Percentiles rank a stretch among this genome's conserved stretches.
These are phyloP conservation scores for Salinomyces thailandicus DNA, from an alignment of 2,329 filamentous ascomycete genomes.

Conservation along the genomic window DNA sequence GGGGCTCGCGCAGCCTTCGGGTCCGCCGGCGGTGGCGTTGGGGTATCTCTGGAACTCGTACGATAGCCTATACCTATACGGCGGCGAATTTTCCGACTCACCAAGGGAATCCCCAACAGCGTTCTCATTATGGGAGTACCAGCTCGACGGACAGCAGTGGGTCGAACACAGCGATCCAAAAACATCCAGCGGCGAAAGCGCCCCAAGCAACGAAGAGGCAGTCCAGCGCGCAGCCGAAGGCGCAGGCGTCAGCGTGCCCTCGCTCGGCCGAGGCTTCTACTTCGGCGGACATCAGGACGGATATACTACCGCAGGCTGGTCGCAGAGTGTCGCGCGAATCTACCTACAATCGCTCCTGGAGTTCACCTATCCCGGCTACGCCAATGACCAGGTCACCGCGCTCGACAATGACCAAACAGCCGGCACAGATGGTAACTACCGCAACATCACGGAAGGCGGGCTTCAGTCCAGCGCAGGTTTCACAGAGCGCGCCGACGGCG, in stretches of 20 bases:
- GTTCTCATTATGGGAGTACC: constrained; percentile 61
- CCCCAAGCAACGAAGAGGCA: constrained; percentile 43
- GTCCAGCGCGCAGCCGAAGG: constrained; percentile 65
- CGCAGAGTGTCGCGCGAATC: constrained; percentile 49
- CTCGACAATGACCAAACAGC: constrained; percentile 47
- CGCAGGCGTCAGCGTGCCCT: constrained; percentile 58
- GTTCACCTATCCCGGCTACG: constrained; percentile 62
- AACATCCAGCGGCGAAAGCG: constrained; percentile 54
- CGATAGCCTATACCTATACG: constrained; percentile 60
- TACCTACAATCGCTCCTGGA: constrained; percentile 67
- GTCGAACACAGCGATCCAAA: constrained; percentile 50
- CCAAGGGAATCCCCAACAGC: constrained; percentile 47
- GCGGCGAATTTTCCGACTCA: constrained; percentile 60
- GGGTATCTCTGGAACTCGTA: constrained; percentile 70
- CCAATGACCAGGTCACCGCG: constrained; percentile 51
- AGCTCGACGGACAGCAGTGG: constrained; percentile 51
- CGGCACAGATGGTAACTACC: constrained; percentile 51
- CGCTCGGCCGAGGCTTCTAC: constrained; percentile 63
- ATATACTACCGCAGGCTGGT: constrained; percentile 56
- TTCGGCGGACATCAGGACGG: constrained; percentile 67
- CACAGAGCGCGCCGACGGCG: constrained; percentile 62
- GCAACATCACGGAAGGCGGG: constrained; percentile 64
- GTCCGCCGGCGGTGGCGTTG: constrained; percentile 59
- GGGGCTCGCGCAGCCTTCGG: constrained; percentile 53
- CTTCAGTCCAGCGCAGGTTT: constrained; percentile 57